Conservation (phyloP, 2,329 filamentous ascomycete genomes). For the Colletotrichum godetiae region DNA sequence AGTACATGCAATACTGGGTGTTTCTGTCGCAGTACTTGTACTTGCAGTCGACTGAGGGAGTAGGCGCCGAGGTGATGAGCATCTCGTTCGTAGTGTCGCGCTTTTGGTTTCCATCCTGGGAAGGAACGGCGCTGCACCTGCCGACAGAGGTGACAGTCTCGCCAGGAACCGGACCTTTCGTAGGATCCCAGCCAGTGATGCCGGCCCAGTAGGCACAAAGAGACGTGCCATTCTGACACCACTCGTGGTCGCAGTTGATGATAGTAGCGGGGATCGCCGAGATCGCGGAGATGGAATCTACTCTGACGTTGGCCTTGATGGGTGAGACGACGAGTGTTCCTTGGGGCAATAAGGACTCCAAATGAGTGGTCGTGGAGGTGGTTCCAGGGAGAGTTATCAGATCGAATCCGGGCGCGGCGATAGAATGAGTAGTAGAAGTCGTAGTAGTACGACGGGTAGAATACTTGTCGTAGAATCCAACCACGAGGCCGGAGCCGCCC, state of each 20-base stretch:
- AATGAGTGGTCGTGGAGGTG: not conserved
- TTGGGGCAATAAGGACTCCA: not conserved
- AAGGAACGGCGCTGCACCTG: slow-evolving; percentile 1
- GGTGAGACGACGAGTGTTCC: not conserved
- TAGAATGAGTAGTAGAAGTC: not conserved
- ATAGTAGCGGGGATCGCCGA: not conserved
- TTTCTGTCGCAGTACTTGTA: slow-evolving; percentile 38
- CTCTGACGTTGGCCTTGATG: not conserved
- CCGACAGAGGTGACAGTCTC: slow-evolving; percentile 40
- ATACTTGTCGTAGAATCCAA: not conserved
- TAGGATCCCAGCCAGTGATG: slow-evolving; percentile 43
- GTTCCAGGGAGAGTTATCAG: not conserved
- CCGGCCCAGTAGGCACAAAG: slow-evolving; percentile 45
- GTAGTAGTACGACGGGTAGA: not conserved
- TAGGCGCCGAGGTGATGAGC: slow-evolving; percentile 15
- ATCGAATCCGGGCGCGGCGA: not conserved
- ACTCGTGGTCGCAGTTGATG: slow-evolving; percentile 40
- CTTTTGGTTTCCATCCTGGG: not conserved
- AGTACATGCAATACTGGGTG: slow-evolving; percentile 52
- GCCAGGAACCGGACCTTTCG: slow-evolving; percentile 41
- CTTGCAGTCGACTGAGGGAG: slow-evolving; percentile 44
- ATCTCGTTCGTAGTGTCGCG: not conserved
- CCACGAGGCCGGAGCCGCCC: not conserved
- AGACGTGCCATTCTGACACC: slow-evolving; percentile 39
- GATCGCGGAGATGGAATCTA: not conserved